Conservation (phyloP, 2,329 filamentous ascomycete genomes). For the Diaporthe citri region DNA sequence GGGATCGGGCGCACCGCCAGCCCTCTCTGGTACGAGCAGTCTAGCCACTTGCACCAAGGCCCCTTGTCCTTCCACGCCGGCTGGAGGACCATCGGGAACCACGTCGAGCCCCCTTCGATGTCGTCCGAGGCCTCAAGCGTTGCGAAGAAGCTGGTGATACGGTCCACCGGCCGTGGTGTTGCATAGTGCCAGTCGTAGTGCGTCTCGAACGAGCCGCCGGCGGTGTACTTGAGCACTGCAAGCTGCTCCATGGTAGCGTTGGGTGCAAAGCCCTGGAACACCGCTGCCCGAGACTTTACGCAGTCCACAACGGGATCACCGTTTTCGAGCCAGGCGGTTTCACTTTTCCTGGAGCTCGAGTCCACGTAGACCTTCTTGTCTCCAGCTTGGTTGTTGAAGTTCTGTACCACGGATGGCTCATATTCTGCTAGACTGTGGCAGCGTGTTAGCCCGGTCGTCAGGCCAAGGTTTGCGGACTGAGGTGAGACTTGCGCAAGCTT, state of each 20-base stretch:
- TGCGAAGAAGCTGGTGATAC: constrained; percentile 31
- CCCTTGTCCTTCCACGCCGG: constrained; percentile 20
- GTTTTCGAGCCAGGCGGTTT: constrained; percentile 29
- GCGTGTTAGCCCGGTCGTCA: background rate
- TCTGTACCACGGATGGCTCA: constrained; percentile 31
- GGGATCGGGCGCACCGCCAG: constrained; percentile 62
- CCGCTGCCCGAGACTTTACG: background rate
- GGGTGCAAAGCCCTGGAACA: constrained; percentile 28
- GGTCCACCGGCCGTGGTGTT: constrained; percentile 9
- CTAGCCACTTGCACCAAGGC: constrained; percentile 33
- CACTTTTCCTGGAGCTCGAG: constrained; percentile 9
- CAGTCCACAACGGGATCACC: constrained; percentile 23
- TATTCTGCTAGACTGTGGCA: constrained; percentile 20
- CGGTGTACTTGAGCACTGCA: constrained; percentile 22
- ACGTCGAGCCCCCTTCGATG: constrained; percentile 27
- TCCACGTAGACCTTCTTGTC: constrained; percentile 6
- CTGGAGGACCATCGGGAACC: constrained; percentile 35
- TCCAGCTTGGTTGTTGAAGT: constrained; percentile 7
- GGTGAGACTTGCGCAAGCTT: constrained; percentile 13
- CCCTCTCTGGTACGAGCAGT: constrained; percentile 44
- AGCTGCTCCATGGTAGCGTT: constrained; percentile 27
- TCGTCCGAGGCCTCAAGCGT: constrained; percentile 25
- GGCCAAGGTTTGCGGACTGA: too few relatives aligned
- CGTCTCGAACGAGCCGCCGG: constrained; percentile 20
- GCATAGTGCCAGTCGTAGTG: constrained; percentile 30